Base-by-base conservation (phyloP, 2,329 filamentous ascomycete species). In the Colletotrichum brevisporum region DNA sequence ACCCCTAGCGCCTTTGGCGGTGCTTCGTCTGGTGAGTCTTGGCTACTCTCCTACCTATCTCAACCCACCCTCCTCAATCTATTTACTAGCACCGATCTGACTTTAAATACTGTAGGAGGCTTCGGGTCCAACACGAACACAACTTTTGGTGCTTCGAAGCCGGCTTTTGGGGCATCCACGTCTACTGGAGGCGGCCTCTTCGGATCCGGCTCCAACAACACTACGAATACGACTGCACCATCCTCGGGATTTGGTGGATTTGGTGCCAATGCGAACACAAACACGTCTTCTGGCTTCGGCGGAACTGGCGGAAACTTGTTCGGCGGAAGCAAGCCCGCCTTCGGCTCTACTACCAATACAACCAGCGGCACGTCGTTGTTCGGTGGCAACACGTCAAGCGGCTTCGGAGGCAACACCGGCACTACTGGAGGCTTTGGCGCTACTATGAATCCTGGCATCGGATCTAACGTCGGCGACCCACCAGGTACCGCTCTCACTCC, bases 401-500 rank as follows among this genome's bases (percentile, higher is more conserved):
- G 74, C 15, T 83, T 85, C 62, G 83, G 83, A 47, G 75, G 78
- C 27, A 76, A 74, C 18, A 75, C 77, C 43, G 79, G 77, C 2
- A 81, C 73, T 68, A 79, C 73, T 48, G 75, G 80, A 12, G 79
- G 78, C 2, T 87, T 87, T 65, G 84, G 85, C 13, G 73, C 79
- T 27, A 73, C 79, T 45, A 78, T 78, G 69, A 88, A 85, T 70
- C 83, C 87, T 16, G 84, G 86, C 36, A 80, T 89, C 51, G 85
- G 86, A 51, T 83, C 80, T 58, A 84, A 82, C 51, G 79, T 84
- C 21, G 87, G 85, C 55, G 88, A 91, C 69, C 88, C 89, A 69
- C 88, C 90, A 27, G 94, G 94, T 67, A 95, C 93, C 10, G 91
- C 86, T 15, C 83, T 86, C 4, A 86, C 88, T n/a, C 86, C 90